Conservation (phyloP, 1,284 basidiomycete genomes). For the Marasmius tenuissimus region DNA sequence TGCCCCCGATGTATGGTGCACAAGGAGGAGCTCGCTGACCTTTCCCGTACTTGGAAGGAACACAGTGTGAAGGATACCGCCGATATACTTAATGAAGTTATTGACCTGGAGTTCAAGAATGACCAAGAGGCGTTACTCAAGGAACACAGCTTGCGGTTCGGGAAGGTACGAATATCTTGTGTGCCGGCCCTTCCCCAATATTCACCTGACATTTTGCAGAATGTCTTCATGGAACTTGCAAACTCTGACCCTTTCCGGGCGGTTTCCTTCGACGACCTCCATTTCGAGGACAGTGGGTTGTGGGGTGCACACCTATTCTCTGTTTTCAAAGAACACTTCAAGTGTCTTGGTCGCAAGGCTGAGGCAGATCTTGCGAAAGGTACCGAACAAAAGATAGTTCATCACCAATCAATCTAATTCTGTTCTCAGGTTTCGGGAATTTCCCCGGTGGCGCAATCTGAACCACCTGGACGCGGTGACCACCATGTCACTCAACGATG, state of each 20-base stretch:
- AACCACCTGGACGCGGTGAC: constrained; percentile 35
- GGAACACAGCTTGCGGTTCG: constrained; percentile 25
- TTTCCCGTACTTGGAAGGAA: constrained; percentile 14
- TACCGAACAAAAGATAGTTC: constrained; percentile 4
- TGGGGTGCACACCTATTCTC: constrained; percentile 17
- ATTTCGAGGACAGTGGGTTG: constrained; percentile 12
- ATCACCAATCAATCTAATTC: neutral
- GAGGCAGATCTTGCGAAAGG: constrained; percentile 8
- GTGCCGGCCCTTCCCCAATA: neutral
- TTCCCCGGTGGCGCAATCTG: constrained; percentile 35
- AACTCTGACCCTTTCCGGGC: constrained; percentile 16
- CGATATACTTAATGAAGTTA: constrained; percentile 14
- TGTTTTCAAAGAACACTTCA: constrained; percentile 8
- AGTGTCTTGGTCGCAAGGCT: neutral
- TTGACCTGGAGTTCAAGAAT: constrained; percentile 2
- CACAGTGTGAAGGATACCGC: constrained; percentile 18
- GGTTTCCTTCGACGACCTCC: constrained; percentile 17
- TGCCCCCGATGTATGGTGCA: constrained; percentile 36
- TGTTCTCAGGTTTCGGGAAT: constrained; percentile 18
- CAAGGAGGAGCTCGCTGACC: constrained; percentile 18
- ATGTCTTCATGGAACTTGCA: constrained; percentile 10
- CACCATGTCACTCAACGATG: constrained; percentile 33
- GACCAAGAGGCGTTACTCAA: constrained; percentile 24
- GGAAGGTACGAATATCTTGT: constrained; percentile 25
- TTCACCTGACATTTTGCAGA: constrained; percentile 1